These are phyloP conservation scores for Massarina eburnea DNA, from an alignment of 2,329 filamentous ascomycete species.

Conservation along the genomic window DNA sequence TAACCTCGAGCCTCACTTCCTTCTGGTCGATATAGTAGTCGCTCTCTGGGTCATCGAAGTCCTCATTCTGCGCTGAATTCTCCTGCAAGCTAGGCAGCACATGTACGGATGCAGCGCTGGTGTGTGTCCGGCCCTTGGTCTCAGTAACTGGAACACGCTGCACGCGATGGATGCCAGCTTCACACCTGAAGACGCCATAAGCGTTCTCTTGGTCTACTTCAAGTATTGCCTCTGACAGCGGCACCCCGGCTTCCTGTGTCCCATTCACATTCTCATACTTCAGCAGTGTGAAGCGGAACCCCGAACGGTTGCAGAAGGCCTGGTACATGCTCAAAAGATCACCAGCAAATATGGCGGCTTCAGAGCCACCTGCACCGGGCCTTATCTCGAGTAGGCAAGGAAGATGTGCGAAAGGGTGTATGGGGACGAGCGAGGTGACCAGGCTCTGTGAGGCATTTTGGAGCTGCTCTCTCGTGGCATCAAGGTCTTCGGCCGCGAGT, in stretches of 20 bases:
- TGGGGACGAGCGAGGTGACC: conserved; percentile 77
- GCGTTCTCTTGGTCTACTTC: conserved; percentile 76
- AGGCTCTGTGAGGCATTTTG: conserved; percentile 66
- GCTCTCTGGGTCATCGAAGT: conserved; percentile 81
- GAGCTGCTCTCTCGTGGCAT: conserved; percentile 64
- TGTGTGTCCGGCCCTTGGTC: conserved; percentile 87
- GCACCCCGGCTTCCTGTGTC: conserved; percentile 60
- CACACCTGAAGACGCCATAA: conserved; percentile 79
- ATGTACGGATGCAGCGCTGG: conserved; percentile 87
- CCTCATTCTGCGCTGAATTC: conserved; percentile 50
- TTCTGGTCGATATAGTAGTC: conserved; percentile 87
- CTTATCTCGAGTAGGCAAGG: conserved; percentile 91
- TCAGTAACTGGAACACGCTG: conserved; percentile 93
- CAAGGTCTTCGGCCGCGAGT: conserved; percentile 69
- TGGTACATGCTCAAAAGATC: conserved; percentile 90
- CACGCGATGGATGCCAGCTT: conserved; percentile 93
- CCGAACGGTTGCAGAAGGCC: conserved; percentile 69
- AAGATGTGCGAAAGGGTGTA: conserved; percentile 85
- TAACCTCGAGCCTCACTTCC: conserved; percentile 83
- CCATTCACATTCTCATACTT: conserved; percentile 80
- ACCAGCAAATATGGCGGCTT: conserved; percentile 87
- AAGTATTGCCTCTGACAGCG: conserved; percentile 83
- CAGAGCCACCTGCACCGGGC: conserved; percentile 87
- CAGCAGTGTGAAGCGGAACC: conserved; percentile 67
- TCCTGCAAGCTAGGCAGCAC: conserved; percentile 83